Evolutionary conservation across 2,329 filamentous ascomycete species (phyloP).

Genomic region (Ceratocystis papillata): DNA sequence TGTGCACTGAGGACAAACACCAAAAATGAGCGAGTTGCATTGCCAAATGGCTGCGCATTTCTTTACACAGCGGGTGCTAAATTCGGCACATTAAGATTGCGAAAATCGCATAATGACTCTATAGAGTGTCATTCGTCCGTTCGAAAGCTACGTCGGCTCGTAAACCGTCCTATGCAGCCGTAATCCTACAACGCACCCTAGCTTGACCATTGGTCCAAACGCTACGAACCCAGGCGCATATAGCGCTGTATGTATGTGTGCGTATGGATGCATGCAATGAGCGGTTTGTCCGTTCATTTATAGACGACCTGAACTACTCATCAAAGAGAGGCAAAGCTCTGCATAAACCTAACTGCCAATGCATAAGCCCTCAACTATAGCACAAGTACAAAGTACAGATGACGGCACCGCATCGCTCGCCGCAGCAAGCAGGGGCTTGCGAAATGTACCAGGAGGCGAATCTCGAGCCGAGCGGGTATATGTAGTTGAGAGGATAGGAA

Average conservation of each 20-base stretch:
- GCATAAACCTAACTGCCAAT: background rate
- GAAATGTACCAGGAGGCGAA: background rate
- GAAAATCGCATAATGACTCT: background rate
- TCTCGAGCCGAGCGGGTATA: background rate
- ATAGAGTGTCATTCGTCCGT: background rate
- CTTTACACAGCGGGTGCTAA: background rate
- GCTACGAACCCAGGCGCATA: background rate
- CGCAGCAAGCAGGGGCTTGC: background rate
- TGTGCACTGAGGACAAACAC: background rate
- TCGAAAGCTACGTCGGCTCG: background rate
- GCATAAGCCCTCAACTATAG: background rate
- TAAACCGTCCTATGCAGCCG: background rate
- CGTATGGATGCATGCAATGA: background rate
- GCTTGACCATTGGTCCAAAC: constrained; percentile 6
- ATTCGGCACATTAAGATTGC: constrained; percentile 1
- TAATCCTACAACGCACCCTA: background rate
- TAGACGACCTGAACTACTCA: background rate
- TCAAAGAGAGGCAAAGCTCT: background rate
- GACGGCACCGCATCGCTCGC: too few species aligned
- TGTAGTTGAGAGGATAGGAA: background rate
- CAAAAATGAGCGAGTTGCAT: background rate
- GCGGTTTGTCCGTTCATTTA: background rate
- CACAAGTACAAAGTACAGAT: too few species aligned
- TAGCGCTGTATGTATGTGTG: background rate
- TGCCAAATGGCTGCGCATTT: background rate